Conservation (phyloP, 2,329 filamentous ascomycete genomes). For the Claviceps sp. region DNA sequence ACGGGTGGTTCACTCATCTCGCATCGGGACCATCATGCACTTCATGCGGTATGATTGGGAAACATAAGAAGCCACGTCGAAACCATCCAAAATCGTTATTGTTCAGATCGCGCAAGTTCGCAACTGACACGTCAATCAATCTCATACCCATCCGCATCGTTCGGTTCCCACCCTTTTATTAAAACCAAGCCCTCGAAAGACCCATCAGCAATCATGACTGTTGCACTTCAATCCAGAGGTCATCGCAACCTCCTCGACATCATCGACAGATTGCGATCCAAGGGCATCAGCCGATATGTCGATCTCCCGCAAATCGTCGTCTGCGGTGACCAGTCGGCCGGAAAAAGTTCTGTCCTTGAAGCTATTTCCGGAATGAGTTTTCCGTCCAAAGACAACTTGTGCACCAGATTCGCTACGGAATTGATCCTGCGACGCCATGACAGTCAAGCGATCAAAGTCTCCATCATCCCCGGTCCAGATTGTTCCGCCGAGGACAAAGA, state of each 20-base stretch:
- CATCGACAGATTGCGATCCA: conserved; percentile 9
- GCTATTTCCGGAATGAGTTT: conserved; percentile 50
- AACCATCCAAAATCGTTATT: too few relatives aligned
- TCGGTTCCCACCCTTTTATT: too few relatives aligned
- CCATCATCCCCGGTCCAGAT: conserved; percentile 17
- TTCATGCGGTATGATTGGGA: too few relatives aligned
- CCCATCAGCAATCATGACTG: conserved; percentile 5
- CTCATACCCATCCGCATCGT: too few relatives aligned
- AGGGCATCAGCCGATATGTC: conserved; percentile 14
- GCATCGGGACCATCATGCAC: too few relatives aligned
- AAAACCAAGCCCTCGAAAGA: too few relatives aligned
- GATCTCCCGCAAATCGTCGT: conserved; percentile 38
- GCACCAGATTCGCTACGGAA: conserved; percentile 51
- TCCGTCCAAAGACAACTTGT: conserved; percentile 42
- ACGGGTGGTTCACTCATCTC: too few relatives aligned
- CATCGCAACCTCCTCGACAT: conserved; percentile 9
- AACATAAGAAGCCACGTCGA: too few relatives aligned
- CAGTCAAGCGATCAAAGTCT: conserved; percentile 19
- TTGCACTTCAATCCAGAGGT: conserved; percentile 6
- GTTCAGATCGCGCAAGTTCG: too few relatives aligned
- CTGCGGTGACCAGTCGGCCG: conserved; percentile 47
- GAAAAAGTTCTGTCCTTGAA: conserved; percentile 53
- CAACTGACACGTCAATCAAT: too few relatives aligned
- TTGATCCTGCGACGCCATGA: conserved; percentile 38
- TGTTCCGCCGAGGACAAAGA: conserved; percentile 14